Base-by-base conservation (phyloP, 306 rosid species). In the Ceratonia siliqua region DNA sequence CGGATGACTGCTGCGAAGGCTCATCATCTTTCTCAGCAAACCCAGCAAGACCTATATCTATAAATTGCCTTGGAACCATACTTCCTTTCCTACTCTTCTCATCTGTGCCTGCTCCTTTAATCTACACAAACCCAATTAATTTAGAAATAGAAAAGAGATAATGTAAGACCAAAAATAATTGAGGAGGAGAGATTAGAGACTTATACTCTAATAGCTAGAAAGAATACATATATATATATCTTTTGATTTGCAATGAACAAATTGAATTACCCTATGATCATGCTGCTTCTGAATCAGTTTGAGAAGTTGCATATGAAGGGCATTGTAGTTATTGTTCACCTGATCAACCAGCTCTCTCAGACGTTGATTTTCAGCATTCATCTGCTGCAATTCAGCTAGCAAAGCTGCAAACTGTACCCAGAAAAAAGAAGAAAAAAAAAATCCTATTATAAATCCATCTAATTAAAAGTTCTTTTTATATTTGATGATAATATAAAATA, bases 281-380 rank as follows among this genome's bases (percentile, higher is more conserved):
- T 65, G 70, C 20, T 73, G 81, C 56, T 48, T 55, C 33, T 72
- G 83, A 79, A 48, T 36, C 14, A 83, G 58, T 8, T 62, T 50
- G 22, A 45, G 5, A 18, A 78, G 8, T 1, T 79, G 86, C 75
- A 58, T 25, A 17, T 81, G 72, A 15, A 88, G 76, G 62, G 70
- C 56, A 61, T 76, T 73, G 69, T 73, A 83, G 28, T 81, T 72
- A 46, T 41, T 59, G 68, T 63, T 83, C 13, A 76, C 67, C 50
- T 71, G 81, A 24, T 61, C 79, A 65, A 88, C 27, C 73, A 65
- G 20, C 32, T 73, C 81, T 78, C 62, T 83, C 66, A 88, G 62
- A 6, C 81, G 81, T 52, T 74, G 78, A 62, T 88, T 88, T 72
- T 85, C 89, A 35, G 24, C 62, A 41, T 48, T 73, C 78, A 74